Percentiles rank a stretch among this genome's conserved stretches.
Conservation (phyloP, 75 land plant genomes). For the Pseudotsuga menziesii region DNA sequence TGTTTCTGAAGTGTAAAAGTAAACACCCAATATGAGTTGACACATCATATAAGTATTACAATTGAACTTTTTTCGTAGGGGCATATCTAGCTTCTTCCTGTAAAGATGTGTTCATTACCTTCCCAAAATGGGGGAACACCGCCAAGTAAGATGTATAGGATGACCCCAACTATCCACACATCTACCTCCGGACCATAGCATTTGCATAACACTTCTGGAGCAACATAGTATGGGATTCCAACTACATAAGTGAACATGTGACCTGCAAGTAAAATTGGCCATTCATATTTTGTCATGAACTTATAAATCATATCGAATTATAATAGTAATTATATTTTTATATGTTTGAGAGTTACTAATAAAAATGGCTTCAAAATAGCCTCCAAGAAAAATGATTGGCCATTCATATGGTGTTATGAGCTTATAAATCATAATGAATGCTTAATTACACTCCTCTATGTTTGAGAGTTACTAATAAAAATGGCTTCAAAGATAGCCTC, state of each 20-base stretch:
- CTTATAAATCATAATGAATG: no score
- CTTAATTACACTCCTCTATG: no score
- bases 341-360: no score
- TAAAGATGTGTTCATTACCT: background rate
- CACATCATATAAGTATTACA: background rate
- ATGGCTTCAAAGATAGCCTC: no score
- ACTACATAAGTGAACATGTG: background rate
- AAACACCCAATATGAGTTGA: background rate
- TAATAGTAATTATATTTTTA: no score
- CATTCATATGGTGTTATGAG: no score
- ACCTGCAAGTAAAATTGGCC: background rate
- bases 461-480: no score
- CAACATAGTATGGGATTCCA: constrained; percentile 7
- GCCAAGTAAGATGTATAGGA: constrained; percentile 4
- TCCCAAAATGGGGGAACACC: constrained; percentile 6
- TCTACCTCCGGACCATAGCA: constrained; percentile 6
- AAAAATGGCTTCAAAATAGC: no score
- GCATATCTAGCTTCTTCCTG: background rate
- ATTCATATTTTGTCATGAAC: no score
- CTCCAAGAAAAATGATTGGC: no score
- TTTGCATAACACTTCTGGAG: constrained; percentile 8
- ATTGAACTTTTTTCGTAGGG: background rate
- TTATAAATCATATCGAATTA: no score
- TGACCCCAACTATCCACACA: constrained; percentile 9
- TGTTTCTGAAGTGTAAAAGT: background rate